Conservation (phyloP, 2,329 filamentous ascomycete genomes). For the Phialocephala sp. region DNA sequence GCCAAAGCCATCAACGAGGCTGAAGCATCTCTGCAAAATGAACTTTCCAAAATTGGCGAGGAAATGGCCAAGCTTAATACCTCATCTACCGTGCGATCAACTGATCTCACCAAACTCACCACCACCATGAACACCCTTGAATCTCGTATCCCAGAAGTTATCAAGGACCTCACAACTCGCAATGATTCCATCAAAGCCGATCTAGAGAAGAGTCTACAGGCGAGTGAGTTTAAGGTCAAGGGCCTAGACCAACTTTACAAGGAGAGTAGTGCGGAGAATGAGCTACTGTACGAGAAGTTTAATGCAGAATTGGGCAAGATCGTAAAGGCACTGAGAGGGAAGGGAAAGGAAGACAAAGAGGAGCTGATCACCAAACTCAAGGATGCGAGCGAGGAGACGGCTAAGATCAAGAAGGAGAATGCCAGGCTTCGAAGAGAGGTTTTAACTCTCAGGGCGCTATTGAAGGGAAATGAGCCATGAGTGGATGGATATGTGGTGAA, state of each 20-base stretch:
- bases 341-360: slow-evolving; percentile 77
- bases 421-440: slow-evolving; percentile 82
- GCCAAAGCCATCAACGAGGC: slow-evolving; percentile 75
- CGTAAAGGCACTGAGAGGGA: slow-evolving; percentile 73
- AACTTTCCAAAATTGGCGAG: slow-evolving; percentile 79
- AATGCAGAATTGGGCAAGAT: slow-evolving; percentile 90
- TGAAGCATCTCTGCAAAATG: slow-evolving; percentile 72
- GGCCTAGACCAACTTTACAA: slow-evolving; percentile 89
- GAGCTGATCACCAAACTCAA: slow-evolving; percentile 74
- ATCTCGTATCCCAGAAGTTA: slow-evolving; percentile 63
- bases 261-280: slow-evolving; percentile 87
- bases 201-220: slow-evolving; percentile 71
- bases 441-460: slow-evolving; percentile 47
- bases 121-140: slow-evolving; percentile 71
- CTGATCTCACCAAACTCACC: slow-evolving; percentile 49
- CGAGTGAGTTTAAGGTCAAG: slow-evolving; percentile 78
- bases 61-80: slow-evolving; percentile 72
- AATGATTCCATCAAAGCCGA: slow-evolving; percentile 72
- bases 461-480: slow-evolving; percentile 62
- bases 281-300: slow-evolving; percentile 89
- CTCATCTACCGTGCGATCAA: slow-evolving; percentile 43
- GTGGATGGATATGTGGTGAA: slow-evolving; percentile 44
- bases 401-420: slow-evolving; percentile 83
- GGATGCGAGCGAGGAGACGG: slow-evolving; percentile 78
- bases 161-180: slow-evolving; percentile 64